These are phyloP conservation scores for Pontederia paniculata DNA, from an alignment of 176 grass and related monocot species.

Conservation along the genomic window DNA sequence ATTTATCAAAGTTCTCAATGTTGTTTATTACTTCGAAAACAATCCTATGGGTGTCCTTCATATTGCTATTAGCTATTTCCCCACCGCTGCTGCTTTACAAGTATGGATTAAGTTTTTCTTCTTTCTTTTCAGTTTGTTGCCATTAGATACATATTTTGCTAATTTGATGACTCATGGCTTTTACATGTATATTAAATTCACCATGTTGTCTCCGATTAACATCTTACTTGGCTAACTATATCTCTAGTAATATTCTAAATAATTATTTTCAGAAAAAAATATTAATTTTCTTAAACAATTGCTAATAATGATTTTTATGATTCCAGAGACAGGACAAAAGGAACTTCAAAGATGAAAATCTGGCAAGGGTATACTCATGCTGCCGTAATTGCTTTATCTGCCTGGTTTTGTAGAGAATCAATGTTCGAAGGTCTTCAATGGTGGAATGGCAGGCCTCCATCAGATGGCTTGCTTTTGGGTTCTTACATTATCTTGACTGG, in stretches of 20 bases:
- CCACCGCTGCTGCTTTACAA: slow-evolving; percentile 96
- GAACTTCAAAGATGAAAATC: slow-evolving; percentile 74
- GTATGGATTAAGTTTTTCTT: slow-evolving; percentile 30
- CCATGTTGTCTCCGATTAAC: background rate
- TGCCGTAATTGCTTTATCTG: slow-evolving; percentile 63
- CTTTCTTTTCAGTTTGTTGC: background rate
- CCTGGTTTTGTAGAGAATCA: slow-evolving; percentile 86
- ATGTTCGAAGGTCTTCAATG: slow-evolving; percentile 96
- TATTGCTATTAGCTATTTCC: slow-evolving; percentile 76
- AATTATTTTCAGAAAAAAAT: no score
- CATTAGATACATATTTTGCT: no score
- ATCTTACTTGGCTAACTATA: no score
- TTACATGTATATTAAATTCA: background rate
- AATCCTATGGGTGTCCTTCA: slow-evolving; percentile 78
- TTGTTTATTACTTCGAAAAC: slow-evolving; percentile 90
- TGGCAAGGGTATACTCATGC: slow-evolving; percentile 94
- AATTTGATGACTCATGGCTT: no score
- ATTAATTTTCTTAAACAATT: no score
- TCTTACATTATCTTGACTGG: slow-evolving; percentile 73
- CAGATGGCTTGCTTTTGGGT: slow-evolving; percentile 83
- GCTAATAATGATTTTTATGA: slow-evolving; percentile 2
- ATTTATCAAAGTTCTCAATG: slow-evolving; percentile 87
- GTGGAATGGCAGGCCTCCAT: slow-evolving; percentile 91
- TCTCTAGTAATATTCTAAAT: no score
- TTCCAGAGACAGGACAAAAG: slow-evolving; percentile 77